These are phyloP conservation scores for Amanita muscaria DNA, from an alignment of 768 basidiomycete genomes.

Conservation along the genomic window DNA sequence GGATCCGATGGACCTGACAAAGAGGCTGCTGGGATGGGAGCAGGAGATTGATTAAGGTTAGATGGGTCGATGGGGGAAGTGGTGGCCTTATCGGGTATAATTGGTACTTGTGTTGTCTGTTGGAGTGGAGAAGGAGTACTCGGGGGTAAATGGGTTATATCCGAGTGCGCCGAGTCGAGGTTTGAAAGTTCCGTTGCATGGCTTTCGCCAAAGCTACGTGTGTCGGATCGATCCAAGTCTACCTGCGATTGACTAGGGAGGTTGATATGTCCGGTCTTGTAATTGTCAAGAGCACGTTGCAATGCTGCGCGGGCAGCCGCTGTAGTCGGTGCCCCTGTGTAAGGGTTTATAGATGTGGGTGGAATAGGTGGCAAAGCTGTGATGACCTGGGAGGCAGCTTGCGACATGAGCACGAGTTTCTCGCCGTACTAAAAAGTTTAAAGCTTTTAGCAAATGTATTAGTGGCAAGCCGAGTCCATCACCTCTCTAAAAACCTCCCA, in stretches of 20 bases:
- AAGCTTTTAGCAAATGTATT: neutral
- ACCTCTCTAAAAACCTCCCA: slow-evolving; percentile 84
- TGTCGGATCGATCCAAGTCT: slow-evolving; percentile 65
- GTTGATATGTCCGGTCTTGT: slow-evolving; percentile 56
- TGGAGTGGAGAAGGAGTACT: slow-evolving; percentile 18
- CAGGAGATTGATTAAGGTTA: slow-evolving; percentile 31
- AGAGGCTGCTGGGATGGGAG: slow-evolving; percentile 22
- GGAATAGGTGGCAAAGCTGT: slow-evolving; percentile 60
- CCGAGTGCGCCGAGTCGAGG: slow-evolving; percentile 31
- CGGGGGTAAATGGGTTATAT: slow-evolving; percentile 36
- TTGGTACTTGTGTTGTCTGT: slow-evolving; percentile 10
- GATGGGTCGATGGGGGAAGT: slow-evolving; percentile 24
- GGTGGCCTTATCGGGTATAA: slow-evolving; percentile 5
- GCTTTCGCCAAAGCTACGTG: slow-evolving; percentile 77
- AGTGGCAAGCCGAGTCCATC: slow-evolving; percentile 5
- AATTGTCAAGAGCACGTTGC: slow-evolving; percentile 72
- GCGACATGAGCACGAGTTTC: slow-evolving; percentile 65
- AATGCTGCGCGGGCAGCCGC: slow-evolving; percentile 65
- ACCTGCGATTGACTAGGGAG: slow-evolving; percentile 37
- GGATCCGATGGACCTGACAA: slow-evolving; percentile 15
- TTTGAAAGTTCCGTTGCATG: slow-evolving; percentile 66
- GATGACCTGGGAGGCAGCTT: slow-evolving; percentile 59
- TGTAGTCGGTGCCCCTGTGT: slow-evolving; percentile 53
- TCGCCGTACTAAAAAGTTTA: slow-evolving; percentile 55
- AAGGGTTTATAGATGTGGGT: slow-evolving; percentile 46